Evolutionary conservation across 176 grass and related monocot species (phyloP), one percentile per base, ranked within the genome.

Genomic region (Aegilops bicornis): DNA sequence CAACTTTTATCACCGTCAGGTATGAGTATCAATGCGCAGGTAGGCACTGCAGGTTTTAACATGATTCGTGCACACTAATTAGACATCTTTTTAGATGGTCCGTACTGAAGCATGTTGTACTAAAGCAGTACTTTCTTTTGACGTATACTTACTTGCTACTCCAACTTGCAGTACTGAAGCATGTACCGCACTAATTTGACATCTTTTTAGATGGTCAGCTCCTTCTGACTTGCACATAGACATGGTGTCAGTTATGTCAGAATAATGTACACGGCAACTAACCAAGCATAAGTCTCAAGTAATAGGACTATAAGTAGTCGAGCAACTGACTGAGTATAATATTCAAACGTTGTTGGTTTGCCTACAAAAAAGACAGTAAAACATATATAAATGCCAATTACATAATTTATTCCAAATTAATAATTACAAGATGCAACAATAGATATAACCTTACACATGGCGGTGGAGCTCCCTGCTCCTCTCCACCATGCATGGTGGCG

Each of bases 341-440:
- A 36, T 36, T 36, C 35, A 36, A 36, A 54, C n/a, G 39, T 37
- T 84, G 33, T 47, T 66, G 27, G 16, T 59, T 88, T 81, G 5
- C 61, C 76, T 86, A 68, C n/a, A 17, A 17, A 8, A 75, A 32
- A 73, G 6, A 17, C 48, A 63, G 40, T 39, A 10, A 36, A 39
- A 3, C 24, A 3, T 20, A 4, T 39, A 39, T 39, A 39, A 73
- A 73, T 13, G 22, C 0, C 12, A 37, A 39, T 17, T 52, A 10
- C 89, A 86, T 83, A 87, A n/a, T 79, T 68, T 88, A 75, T 91
- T 73, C 87, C 59, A 79, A 30, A 86, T 4, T 81, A 37, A 39
- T 2, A 69, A 47, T 58, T 60, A 66, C 33, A 60, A 73, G 15
- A 69, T 16, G 10, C 23, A 37, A 17, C 27, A 56, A 62, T 39